A percentile compares a stretch with the other conserved stretches of the same genome.
phyloP scores from a whole-genome alignment of 331 rosid genomes.

The Quercus tomentella region DNA sequence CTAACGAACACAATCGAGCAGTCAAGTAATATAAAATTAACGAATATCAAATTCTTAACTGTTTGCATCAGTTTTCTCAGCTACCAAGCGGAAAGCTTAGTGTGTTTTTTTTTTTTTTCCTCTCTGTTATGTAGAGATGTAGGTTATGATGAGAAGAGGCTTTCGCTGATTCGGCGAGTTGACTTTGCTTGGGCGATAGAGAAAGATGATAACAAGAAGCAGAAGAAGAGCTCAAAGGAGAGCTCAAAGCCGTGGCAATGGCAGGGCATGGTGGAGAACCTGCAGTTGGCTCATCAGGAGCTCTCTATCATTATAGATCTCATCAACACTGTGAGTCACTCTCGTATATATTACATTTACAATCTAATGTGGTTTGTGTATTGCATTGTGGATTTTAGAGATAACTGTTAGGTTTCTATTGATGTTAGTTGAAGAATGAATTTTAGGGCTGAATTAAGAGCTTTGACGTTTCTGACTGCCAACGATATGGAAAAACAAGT shows the following conservation, averaged over 20 bases:
- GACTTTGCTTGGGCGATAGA: slow-evolving; percentile 93
- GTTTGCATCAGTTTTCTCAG: not conserved
- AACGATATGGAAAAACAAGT: not conserved
- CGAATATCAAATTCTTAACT: not conserved
- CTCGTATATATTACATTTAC: not conserved
- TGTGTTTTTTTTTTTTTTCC: not conserved
- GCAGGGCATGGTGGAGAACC: slow-evolving; percentile 86
- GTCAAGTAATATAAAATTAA: not conserved
- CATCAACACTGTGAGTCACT: slow-evolving; percentile 75
- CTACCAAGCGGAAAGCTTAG: slow-evolving; percentile 1
- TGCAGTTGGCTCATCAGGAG: slow-evolving; percentile 85
- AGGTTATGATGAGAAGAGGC: slow-evolving; percentile 76
- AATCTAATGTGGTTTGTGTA: not conserved
- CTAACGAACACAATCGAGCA: not conserved
- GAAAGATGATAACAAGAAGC: slow-evolving; percentile 73
- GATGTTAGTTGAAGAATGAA: not conserved
- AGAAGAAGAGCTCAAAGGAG: slow-evolving; percentile 79
- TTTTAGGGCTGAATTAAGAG: not conserved
- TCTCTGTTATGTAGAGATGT: slow-evolving; percentile 46
- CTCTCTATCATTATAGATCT: slow-evolving; percentile 82
- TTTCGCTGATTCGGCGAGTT: slow-evolving; percentile 63
- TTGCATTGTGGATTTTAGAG: not conserved
- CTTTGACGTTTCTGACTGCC: not conserved
- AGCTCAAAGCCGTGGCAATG: slow-evolving; percentile 77
- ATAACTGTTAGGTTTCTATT: not conserved